Evolutionary conservation across 176 grass and related monocot genomes (phyloP), one percentile per base, ranked within the genome.

Genomic region (Avena atlantica): DNA sequence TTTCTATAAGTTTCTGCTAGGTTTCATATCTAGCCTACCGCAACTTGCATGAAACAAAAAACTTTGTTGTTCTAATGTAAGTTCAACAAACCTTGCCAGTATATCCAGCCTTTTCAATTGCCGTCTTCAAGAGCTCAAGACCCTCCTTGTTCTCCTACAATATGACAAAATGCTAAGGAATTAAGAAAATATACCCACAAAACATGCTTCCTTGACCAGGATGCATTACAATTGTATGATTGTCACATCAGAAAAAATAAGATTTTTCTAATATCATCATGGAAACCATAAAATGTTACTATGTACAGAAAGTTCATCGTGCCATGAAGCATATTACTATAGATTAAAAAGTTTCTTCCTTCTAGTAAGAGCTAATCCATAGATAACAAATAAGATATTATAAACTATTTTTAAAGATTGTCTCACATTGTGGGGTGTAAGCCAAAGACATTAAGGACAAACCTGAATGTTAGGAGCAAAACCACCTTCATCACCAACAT

Each of bases 381-480:
- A 63, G 47, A 3, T 9, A 49, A 64, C 13, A 64, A 64, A 80
- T 64, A 64, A 63, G 8, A 64, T 13, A 13, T 13, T 27, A 64
- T 27, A 64, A 29, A 13, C 23, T 65, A 34, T 34, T 81, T 36
- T 27, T 31, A 52, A 81, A 10, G 15, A 51, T n/a, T 4, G 8
- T 34, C 45, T 34, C 40, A 42, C 40, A 6, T 48, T 20, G 10
- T 64, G 48, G 3, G 16, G 31, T 49, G 2, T 64, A 44, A 11
- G 59, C 42, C 31, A 34, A 66, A 50, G 9, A 65, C 27, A 42
- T 48, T 17, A 83, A 72, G 5, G 5, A 74, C 53, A 74, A 13
- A 97, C 97, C 97, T 96, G 94, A 86, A 98, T 96, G 89, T 98
- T 98, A 40, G 97, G 97, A 81, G 94, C 97, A 90, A 98, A 98